Evolutionary conservation across 495 filamentous ascomycete genomes (phyloP).

Genomic region (Penicillium herquei): DNA sequence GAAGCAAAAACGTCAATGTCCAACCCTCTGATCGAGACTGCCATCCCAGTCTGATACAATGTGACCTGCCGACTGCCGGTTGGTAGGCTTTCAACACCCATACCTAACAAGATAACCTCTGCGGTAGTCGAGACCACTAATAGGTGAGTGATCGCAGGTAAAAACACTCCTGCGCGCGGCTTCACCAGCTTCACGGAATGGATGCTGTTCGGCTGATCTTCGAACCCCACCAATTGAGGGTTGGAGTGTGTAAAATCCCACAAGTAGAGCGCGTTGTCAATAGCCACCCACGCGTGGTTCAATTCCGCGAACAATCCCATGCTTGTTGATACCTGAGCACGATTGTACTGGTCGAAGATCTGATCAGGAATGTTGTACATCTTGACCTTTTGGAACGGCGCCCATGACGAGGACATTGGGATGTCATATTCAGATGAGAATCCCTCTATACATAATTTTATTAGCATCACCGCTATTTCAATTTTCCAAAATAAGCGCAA

Average conservation of each 20-base stretch:
- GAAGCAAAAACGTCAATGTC: slow-evolving; percentile 75
- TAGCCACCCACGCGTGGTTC: slow-evolving; percentile 91
- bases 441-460: slow-evolving; percentile 55
- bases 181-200: slow-evolving; percentile 78
- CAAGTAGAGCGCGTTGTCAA: slow-evolving; percentile 93
- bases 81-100: slow-evolving; percentile 58
- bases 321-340: slow-evolving; percentile 73
- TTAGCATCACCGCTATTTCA: background rate
- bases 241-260: slow-evolving; percentile 94
- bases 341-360: slow-evolving; percentile 87
- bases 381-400: slow-evolving; percentile 79
- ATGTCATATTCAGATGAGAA: slow-evolving; percentile 91
- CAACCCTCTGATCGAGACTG: slow-evolving; percentile 64
- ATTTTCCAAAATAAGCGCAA: background rate
- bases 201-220: slow-evolving; percentile 83
- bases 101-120: slow-evolving; percentile 79
- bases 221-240: slow-evolving; percentile 86
- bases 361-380: slow-evolving; percentile 83
- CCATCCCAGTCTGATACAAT: slow-evolving; percentile 84
- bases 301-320: slow-evolving; percentile 94
- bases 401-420: slow-evolving; percentile 63
- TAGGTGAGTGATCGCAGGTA: slow-evolving; percentile 76
- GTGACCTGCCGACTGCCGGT: slow-evolving; percentile 68
- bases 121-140: slow-evolving; percentile 82
- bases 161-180: slow-evolving; percentile 79